Evolutionary conservation across 768 basidiomycete species (phyloP).

Genomic region (Russula earlei): DNA sequence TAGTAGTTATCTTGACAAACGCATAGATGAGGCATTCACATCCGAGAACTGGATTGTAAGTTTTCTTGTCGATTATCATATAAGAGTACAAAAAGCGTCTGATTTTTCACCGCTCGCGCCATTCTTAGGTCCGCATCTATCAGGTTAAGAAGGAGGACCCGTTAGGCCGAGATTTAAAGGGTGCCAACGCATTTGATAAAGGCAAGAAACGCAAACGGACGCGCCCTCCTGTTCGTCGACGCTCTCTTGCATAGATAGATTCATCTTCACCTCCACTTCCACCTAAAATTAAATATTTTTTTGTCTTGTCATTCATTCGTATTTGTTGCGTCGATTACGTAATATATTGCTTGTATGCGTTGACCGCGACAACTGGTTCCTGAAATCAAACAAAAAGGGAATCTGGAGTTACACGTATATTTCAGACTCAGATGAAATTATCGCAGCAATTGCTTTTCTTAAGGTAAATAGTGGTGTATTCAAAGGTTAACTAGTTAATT

Average conservation of each 20-base stretch:
- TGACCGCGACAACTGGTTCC: too few species aligned
- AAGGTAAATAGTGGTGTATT: too few species aligned
- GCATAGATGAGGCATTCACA: slow-evolving; percentile 90
- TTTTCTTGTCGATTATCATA: slow-evolving; percentile 8
- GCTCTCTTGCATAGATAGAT: slow-evolving; percentile 30
- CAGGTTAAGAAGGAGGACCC: slow-evolving; percentile 90
- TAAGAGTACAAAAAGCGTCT: background rate
- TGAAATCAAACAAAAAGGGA: too few species aligned
- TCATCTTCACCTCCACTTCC: background rate
- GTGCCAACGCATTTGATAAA: slow-evolving; percentile 70
- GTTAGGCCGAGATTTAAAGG: slow-evolving; percentile 83
- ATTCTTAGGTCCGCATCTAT: slow-evolving; percentile 76
- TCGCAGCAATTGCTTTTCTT: too few species aligned
- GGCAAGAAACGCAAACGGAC: slow-evolving; percentile 87
- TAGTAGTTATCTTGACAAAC: background rate
- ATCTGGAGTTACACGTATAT: too few species aligned
- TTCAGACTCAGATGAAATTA: too few species aligned
- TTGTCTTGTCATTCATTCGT: too few species aligned
- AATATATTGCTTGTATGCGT: too few species aligned
- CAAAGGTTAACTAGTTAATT: too few species aligned
- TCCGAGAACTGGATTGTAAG: slow-evolving; percentile 98
- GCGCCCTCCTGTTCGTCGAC: slow-evolving; percentile 57
- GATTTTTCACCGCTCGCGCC: background rate
- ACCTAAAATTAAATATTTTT: background rate
- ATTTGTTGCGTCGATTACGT: too few species aligned